Evolutionary conservation across 805 yeast genomes (phyloP).

Genomic region (Pichia paraexigua): DNA sequence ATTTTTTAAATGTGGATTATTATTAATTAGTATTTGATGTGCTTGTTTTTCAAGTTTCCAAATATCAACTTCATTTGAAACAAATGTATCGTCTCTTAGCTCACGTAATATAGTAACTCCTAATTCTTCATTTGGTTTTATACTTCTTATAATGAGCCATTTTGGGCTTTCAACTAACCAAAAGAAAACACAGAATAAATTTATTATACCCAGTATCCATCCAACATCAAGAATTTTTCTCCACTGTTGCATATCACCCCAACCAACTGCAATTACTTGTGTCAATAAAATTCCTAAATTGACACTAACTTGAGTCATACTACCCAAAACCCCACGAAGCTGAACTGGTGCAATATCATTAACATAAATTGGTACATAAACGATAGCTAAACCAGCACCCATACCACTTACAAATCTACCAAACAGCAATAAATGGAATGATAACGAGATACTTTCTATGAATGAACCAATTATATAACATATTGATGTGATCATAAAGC

Average conservation of each 20-base stretch:
- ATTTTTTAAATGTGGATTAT: slow-evolving; percentile 16
- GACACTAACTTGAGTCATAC: slow-evolving; percentile 82
- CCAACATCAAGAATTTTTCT: slow-evolving; percentile 62
- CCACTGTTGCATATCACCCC: slow-evolving; percentile 68
- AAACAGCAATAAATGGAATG: slow-evolving; percentile 36
- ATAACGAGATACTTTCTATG: slow-evolving; percentile 44
- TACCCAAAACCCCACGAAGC: slow-evolving; percentile 71
- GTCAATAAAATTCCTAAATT: slow-evolving; percentile 80
- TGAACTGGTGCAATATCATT: slow-evolving; percentile 70
- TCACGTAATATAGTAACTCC: slow-evolving; percentile 25
- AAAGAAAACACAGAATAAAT: slow-evolving; percentile 35
- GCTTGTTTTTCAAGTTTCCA: slow-evolving; percentile 26
- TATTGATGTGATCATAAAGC: slow-evolving; percentile 43
- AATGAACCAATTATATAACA: slow-evolving; percentile 56
- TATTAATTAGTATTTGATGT: slow-evolving; percentile 18
- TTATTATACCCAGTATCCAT: slow-evolving; percentile 41
- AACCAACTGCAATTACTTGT: slow-evolving; percentile 62
- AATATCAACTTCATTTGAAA: slow-evolving; percentile 18
- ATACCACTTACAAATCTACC: slow-evolving; percentile 79
- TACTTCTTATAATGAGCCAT: slow-evolving; percentile 50
- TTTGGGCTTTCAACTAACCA: slow-evolving; percentile 71
- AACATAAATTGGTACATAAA: slow-evolving; percentile 74
- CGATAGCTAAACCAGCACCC: slow-evolving; percentile 84
- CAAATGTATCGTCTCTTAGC: slow-evolving; percentile 28
- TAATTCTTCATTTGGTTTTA: slow-evolving; percentile 28